Percentiles rank a stretch among this genome's conserved stretches.
These are phyloP conservation scores for Aspergillus novofumigatus DNA, from an alignment of 2,329 filamentous ascomycete species.

Conservation along the genomic window DNA sequence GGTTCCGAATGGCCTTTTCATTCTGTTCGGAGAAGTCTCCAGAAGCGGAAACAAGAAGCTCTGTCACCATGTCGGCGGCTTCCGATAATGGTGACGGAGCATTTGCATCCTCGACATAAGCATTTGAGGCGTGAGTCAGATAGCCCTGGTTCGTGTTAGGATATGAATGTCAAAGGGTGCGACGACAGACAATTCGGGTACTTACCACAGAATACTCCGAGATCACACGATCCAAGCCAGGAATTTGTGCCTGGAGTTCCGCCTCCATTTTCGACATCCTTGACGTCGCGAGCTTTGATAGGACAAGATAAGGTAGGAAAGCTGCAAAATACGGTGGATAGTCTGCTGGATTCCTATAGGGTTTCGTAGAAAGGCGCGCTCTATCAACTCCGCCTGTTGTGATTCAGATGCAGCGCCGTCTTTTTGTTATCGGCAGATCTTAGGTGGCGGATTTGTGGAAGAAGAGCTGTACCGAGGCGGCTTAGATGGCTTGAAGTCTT, in stretches of 20 bases:
- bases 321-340: not conserved
- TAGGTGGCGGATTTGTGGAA: not conserved
- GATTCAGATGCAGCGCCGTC: not conserved
- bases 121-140: conserved; percentile 83
- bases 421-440: not conserved
- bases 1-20: conserved; percentile 71
- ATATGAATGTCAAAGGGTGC: conserved; percentile 3
- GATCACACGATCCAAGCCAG: conserved; percentile 81
- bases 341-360: not conserved
- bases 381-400: not conserved
- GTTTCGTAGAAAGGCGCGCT: not conserved
- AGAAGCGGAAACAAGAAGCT: conserved; percentile 87
- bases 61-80: conserved; percentile 78
- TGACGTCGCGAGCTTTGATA: not conserved
- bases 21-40: conserved; percentile 70
- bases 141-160: conserved; percentile 58
- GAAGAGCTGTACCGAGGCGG: not conserved
- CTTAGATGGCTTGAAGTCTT: not conserved
- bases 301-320: not conserved
- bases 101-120: conserved; percentile 68
- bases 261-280: conserved; percentile 63
- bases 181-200: conserved; percentile 6
- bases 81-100: conserved; percentile 75
- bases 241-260: conserved; percentile 78
- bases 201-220: conserved; percentile 78